Conservation (phyloP, 2,329 filamentous ascomycete species). For the Colletotrichum destructivum region DNA sequence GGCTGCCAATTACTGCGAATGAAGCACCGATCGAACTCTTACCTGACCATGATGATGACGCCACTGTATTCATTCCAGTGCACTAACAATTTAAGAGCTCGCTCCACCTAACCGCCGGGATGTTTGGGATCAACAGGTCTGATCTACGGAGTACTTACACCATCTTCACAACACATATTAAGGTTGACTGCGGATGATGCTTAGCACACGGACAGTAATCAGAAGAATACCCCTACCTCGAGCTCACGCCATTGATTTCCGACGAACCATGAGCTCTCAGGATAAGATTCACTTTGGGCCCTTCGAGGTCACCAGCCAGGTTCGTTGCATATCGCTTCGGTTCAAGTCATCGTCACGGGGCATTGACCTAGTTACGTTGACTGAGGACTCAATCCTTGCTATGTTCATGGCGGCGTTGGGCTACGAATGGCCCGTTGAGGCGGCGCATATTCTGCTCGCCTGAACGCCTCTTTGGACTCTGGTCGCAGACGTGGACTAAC, state of each 20-base stretch:
- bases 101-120: conserved; percentile 22
- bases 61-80: conserved; percentile 12
- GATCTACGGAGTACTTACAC: neutral
- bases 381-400: neutral
- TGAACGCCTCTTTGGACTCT: neutral
- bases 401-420: neutral
- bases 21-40: neutral
- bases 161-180: neutral
- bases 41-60: conserved; percentile 35
- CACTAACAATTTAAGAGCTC: conserved; percentile 36
- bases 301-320: conserved; percentile 83
- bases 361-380: too few species aligned
- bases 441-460: neutral
- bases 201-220: neutral
- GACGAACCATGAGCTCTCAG: conserved; percentile 47
- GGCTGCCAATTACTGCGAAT: neutral
- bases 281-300: conserved; percentile 78
- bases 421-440: neutral
- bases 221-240: neutral
- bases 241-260: conserved; percentile 9
- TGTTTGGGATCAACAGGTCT: neutral
- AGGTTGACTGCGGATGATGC: conserved; percentile 18
- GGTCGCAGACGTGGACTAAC: conserved; percentile 3
- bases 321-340: conserved; percentile 53
- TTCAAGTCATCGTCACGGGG: neutral